Conservation (phyloP, 139 green algal genomes). For the Dunaliella primolecta region DNA sequence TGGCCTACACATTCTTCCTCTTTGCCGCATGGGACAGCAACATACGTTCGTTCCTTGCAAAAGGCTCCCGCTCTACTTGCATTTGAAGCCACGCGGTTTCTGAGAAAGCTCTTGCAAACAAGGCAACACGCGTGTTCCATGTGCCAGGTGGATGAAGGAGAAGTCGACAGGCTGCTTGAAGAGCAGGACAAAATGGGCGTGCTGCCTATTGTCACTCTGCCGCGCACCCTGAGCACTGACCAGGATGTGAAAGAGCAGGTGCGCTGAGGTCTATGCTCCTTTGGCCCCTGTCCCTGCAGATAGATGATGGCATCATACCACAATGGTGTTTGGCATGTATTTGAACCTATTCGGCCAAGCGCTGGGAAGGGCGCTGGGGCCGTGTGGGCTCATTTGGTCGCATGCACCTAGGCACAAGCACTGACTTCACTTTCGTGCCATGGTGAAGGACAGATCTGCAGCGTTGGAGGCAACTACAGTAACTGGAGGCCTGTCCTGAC, state of each 20-base stretch:
- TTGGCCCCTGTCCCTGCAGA: no score
- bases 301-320: neutral
- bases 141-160: neutral
- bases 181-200: neutral
- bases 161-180: neutral
- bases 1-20: neutral
- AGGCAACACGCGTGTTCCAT: neutral
- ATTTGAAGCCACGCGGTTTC: neutral
- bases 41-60: no score
- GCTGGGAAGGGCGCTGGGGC: neutral
- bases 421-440: no score
- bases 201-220: neutral
- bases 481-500: no score
- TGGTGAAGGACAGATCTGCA: no score
- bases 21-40: neutral
- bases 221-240: neutral
- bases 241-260: neutral
- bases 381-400: neutral
- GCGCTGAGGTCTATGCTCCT: neutral
- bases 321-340: neutral
- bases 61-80: no score
- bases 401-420: neutral
- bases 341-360: no score
- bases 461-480: no score
- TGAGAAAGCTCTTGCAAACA: neutral